Evolutionary conservation across 2,329 filamentous ascomycete genomes (phyloP).

Genomic region (Grosmannia penicillata): DNA sequence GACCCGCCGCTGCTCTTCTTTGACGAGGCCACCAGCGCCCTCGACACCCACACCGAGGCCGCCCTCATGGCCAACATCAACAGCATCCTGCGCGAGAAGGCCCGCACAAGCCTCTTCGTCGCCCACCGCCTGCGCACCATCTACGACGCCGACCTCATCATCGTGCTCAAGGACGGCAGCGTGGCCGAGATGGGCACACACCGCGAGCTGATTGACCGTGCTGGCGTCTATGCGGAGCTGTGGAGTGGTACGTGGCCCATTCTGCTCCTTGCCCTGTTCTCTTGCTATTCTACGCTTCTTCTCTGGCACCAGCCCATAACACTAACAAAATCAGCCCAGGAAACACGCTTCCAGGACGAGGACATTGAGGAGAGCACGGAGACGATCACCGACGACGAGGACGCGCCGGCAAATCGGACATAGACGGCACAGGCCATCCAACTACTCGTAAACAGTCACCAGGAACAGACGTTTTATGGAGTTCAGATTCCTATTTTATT

Average conservation of each 20-base stretch:
- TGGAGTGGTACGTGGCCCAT: conserved; percentile 44
- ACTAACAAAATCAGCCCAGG: conserved; percentile 8
- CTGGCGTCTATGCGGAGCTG: conserved; percentile 72
- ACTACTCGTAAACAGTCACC: neutral
- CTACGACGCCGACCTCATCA: conserved; percentile 83
- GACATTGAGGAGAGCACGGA: conserved; percentile 7
- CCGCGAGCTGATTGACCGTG: conserved; percentile 61
- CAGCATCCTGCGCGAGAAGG: conserved; percentile 76
- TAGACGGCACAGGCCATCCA: neutral
- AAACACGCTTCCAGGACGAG: conserved; percentile 9
- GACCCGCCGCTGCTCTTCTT: conserved; percentile 23
- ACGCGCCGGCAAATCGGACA: neutral
- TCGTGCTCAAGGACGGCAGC: conserved; percentile 69
- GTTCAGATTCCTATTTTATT: no score
- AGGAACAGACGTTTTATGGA: no score
- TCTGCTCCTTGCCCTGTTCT: neutral
- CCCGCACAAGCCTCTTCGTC: conserved; percentile 83
- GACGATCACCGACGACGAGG: conserved; percentile 4
- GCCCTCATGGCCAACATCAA: conserved; percentile 85
- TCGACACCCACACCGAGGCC: conserved; percentile 60
- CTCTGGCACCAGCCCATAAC: neutral
- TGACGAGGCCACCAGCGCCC: conserved; percentile 14
- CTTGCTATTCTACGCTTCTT: neutral
- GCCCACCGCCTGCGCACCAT: conserved; percentile 88
- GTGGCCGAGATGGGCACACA: conserved; percentile 90